phyloP scores from a whole-genome alignment of 208 protist genomes.

The Wallacemonas sp. region DNA sequence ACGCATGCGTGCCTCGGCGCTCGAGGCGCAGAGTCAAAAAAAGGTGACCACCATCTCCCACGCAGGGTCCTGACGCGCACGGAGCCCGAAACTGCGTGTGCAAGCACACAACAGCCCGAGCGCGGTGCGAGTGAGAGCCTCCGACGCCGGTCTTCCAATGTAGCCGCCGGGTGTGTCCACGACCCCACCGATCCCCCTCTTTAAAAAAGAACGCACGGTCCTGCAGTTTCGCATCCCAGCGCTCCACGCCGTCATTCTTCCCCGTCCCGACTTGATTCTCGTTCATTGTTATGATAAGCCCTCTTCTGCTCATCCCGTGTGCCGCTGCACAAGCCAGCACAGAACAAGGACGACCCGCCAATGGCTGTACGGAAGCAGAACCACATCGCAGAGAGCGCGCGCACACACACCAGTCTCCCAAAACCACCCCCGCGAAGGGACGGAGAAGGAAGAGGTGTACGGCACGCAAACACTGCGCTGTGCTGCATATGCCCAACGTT shows the following conservation, averaged over 20 bases:
- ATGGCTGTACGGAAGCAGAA: conserved; percentile 14
- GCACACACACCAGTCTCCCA: neutral
- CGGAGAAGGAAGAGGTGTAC: no score
- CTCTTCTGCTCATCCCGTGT: conserved; percentile 20
- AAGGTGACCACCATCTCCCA: no score
- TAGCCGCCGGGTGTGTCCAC: neutral
- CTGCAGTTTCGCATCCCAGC: neutral
- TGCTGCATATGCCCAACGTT: conserved; percentile 12
- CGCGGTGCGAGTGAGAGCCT: neutral
- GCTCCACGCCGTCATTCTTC: neutral
- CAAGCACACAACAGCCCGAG: neutral
- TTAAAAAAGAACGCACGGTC: neutral
- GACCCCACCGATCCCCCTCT: neutral
- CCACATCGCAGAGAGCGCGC: no score
- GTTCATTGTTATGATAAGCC: conserved; percentile 6
- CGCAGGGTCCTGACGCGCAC: neutral
- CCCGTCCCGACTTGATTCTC: neutral
- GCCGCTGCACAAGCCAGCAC: conserved; percentile 6
- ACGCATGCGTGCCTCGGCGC: neutral
- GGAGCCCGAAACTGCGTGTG: neutral
- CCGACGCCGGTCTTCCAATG: neutral
- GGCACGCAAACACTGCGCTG: no score
- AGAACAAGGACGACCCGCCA: conserved; percentile 14
- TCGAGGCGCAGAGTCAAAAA: no score
- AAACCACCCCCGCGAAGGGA: no score